phyloP scores from a whole-genome alignment of 352 stramenopile species.

The Phytophthora ramorum region DNA sequence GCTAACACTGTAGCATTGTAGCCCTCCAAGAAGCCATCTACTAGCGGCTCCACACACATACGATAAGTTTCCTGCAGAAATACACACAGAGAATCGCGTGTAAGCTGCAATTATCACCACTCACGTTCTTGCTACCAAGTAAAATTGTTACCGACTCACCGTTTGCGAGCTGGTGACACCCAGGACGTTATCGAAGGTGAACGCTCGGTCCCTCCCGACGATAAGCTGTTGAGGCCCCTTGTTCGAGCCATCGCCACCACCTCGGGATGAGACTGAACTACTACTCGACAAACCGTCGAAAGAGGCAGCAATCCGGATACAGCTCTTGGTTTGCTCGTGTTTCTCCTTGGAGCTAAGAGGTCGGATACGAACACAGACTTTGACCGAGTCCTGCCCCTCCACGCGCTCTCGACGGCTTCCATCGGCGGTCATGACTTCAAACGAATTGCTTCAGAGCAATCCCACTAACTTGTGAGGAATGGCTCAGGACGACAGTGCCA shows the following conservation, averaged over 20 bases:
- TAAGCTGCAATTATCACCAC: not conserved
- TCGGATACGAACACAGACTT: constrained; percentile 81
- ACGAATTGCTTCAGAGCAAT: constrained; percentile 6
- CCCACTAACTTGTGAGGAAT: constrained; percentile 8
- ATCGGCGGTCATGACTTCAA: constrained; percentile 28
- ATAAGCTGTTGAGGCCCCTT: constrained; percentile 67
- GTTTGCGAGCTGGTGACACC: constrained; percentile 73
- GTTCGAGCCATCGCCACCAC: not conserved
- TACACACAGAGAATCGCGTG: not conserved
- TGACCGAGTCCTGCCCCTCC: constrained; percentile 64
- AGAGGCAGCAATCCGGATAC: constrained; percentile 65
- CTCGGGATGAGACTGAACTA: constrained; percentile 13
- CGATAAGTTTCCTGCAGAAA: constrained; percentile 68
- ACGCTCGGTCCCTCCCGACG: constrained; percentile 85
- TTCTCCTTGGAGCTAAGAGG: constrained; percentile 72
- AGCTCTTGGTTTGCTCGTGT: constrained; percentile 78
- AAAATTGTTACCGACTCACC: constrained; percentile 28
- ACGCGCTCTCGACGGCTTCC: constrained; percentile 30
- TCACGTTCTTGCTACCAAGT: not conserved
- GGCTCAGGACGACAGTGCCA: constrained; percentile 2
- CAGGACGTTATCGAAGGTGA: constrained; percentile 92
- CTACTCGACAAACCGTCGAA: constrained; percentile 51
- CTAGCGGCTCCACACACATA: constrained; percentile 65
- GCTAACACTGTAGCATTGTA: constrained; percentile 88
- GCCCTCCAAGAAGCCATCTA: constrained; percentile 82